A percentile compares a stretch with the other conserved stretches of the same genome.
These are phyloP conservation scores for Collybia mongolica DNA, from an alignment of 768 basidiomycete species.

Conservation along the genomic window DNA sequence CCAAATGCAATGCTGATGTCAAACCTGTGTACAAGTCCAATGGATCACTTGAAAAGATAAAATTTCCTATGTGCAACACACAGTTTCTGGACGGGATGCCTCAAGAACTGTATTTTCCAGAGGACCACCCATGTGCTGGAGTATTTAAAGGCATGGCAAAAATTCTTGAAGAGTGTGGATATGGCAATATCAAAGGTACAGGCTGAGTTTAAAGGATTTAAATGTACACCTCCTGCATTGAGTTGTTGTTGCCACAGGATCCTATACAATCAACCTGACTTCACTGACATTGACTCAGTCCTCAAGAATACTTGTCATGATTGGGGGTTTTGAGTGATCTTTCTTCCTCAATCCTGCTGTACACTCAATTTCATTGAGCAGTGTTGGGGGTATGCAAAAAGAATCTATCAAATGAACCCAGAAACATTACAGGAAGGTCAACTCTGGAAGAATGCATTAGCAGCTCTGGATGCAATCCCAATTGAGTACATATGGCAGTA, in stretches of 20 bases:
- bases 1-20: too few species aligned
- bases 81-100: background rate
- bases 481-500: background rate
- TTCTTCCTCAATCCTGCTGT: constrained; percentile 28
- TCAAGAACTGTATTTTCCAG: background rate
- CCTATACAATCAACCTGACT: background rate
- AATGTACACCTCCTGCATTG: background rate
- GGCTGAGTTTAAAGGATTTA: background rate
- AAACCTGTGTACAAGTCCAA: background rate
- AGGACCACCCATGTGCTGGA: background rate
- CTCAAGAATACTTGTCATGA: background rate
- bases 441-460: constrained; percentile 25
- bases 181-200: background rate
- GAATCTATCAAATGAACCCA: constrained; percentile 16
- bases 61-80: background rate
- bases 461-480: constrained; percentile 21
- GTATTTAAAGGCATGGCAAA: background rate
- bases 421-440: constrained; percentile 21
- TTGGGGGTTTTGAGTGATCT: constrained; percentile 13
- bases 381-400: constrained; percentile 28
- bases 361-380: constrained; percentile 31
- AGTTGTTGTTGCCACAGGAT: background rate
- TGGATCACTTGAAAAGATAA: background rate
- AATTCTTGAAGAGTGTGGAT: too few species aligned
- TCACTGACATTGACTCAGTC: background rate